Base-by-base conservation (phyloP, 2,329 filamentous ascomycete genomes). In the Trichoderma atrobrunneum region DNA sequence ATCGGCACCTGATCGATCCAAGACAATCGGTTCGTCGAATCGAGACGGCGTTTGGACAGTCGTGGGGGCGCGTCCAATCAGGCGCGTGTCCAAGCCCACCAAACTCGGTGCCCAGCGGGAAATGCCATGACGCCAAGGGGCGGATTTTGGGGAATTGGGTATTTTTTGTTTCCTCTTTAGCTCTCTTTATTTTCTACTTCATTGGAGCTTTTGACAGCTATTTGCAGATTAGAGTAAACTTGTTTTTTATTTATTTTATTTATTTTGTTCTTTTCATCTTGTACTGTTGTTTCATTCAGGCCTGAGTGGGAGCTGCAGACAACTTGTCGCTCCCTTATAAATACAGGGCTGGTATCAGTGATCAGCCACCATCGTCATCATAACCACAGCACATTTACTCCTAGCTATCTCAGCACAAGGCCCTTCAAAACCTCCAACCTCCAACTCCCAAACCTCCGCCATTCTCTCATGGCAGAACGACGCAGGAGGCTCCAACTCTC, bases 401-500 rank as follows among this genome's bases (percentile, higher is more conserved):
- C 21, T 5, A 36, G 14, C 56, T 16, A 48, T n/a, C 36, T 18
- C 39, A 36, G 34, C 34, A 36, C 34, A 5, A 1, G 14, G 6
- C 14, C 34, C 14, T 36, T 30, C 18, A 21, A 26, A 36, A 30
- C 66, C 32, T 26, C 30, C 24, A 56, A 21, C 12, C 6, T 30
- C 57, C 70, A 48, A 60, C 28, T 11, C 48, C 63, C 21, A 21
- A 26, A 5, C 34, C 21, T 24, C 48, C 36, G 24, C 56, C 26
- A 21, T 18, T 21, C 30, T 60, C 57, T n/a, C 71, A 76, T 77
- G 74, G 65, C 74, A 64, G 74, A 73, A 70, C 76, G 75, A 48
- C 72, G 73, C 69, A 77, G 79, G 76, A 80, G 74, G 74, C 80
- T 82, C 73, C 78, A 75, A 54, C 75, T 82, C 72, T 75, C 78